Evolutionary conservation across 2,329 filamentous ascomycete genomes (phyloP).

Genomic region (Penicillium psychrosexuale): DNA sequence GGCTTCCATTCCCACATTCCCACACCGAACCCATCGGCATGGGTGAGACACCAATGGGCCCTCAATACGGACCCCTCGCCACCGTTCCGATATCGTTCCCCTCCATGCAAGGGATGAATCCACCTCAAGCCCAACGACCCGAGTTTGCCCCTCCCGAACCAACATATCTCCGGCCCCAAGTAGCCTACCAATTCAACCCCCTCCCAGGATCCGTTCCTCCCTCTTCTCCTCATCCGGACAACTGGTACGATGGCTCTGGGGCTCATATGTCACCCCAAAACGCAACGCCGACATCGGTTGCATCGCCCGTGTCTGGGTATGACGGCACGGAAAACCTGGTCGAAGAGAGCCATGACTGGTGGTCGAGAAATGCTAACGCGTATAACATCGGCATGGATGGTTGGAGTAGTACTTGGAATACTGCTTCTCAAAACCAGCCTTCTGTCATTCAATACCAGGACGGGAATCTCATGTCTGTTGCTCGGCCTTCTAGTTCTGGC

Average conservation of each 20-base stretch:
- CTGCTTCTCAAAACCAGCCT: conserved; percentile 15
- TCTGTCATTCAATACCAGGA: conserved; percentile 11
- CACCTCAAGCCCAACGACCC: conserved; percentile 16
- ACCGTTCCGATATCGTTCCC: conserved; percentile 19
- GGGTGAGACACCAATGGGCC: conserved; percentile 9
- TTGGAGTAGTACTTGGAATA: conserved; percentile 46
- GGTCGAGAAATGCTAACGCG: conserved; percentile 60
- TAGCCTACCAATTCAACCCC: conserved; percentile 16
- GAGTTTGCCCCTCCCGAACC: conserved; percentile 31
- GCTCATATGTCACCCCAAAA: conserved; percentile 10
- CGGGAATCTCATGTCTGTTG: conserved; percentile 1
- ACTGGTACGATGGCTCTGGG: conserved; percentile 30
- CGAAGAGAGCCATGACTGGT: conserved; percentile 63
- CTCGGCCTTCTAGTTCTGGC: not conserved
- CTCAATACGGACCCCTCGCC: conserved; percentile 13
- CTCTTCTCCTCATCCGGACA: conserved; percentile 21
- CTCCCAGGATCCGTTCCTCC: conserved; percentile 8
- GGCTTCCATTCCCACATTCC: not conserved
- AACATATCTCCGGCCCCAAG: conserved; percentile 32
- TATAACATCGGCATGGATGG: conserved; percentile 62
- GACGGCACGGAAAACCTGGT: conserved; percentile 60
- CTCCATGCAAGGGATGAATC: conserved; percentile 20
- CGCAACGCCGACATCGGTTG: conserved; percentile 22
- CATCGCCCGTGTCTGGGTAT: conserved; percentile 52
- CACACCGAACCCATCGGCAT: conserved; percentile 11